These are phyloP conservation scores for Vigna reflexopilosa DNA, from an alignment of 306 rosid genomes.

Conservation along the genomic window DNA sequence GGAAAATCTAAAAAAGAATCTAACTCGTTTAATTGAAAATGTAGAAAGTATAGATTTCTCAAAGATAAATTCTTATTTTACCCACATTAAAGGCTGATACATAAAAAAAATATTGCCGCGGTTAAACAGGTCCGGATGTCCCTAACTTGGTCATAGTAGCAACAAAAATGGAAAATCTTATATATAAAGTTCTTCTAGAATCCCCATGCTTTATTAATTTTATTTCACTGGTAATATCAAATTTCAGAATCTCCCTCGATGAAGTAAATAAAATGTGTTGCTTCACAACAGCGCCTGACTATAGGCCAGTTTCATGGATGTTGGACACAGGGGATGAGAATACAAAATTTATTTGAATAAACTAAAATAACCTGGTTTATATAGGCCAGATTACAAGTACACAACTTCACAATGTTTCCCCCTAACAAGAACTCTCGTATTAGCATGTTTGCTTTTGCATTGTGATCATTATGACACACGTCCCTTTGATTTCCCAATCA, in stretches of 20 bases:
- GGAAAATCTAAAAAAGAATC: conserved; percentile 24
- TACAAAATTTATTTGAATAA: background rate
- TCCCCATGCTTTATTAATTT: conserved; percentile 17
- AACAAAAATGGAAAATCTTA: conserved; percentile 18
- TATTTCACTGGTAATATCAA: conserved; percentile 21
- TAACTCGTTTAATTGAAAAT: conserved; percentile 21
- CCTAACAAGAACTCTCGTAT: background rate
- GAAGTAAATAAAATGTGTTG: background rate
- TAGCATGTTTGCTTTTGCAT: too few species aligned
- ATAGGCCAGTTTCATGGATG: conserved; percentile 14
- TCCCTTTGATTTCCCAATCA: too few species aligned
- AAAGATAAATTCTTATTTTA: conserved; percentile 20
- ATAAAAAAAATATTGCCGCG: background rate
- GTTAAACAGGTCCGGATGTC: background rate
- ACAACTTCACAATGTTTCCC: background rate
- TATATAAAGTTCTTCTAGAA: conserved; percentile 13
- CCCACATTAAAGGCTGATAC: conserved; percentile 26
- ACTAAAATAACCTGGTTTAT: background rate
- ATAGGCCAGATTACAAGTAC: background rate
- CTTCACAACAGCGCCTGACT: background rate
- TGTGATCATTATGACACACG: too few species aligned
- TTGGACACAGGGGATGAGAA: background rate
- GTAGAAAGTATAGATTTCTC: background rate
- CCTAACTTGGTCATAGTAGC: conserved; percentile 18
- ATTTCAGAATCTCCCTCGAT: conserved; percentile 27